Conservation (phyloP, 2,329 filamentous ascomycete genomes). For the Pyricularia pennisetigena region DNA sequence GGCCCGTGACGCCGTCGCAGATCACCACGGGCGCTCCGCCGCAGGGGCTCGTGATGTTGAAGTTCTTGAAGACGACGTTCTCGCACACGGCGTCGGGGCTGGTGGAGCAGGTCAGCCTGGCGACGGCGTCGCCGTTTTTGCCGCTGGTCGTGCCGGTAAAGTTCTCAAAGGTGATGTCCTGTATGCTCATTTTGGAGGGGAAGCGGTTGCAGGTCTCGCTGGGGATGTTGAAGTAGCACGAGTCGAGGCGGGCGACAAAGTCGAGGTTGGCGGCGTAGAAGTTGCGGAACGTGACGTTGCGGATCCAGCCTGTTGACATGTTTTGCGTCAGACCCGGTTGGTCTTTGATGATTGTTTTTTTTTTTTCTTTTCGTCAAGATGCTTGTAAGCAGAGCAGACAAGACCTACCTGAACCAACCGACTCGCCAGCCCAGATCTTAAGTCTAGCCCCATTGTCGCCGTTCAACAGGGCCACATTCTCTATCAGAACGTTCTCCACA, state of each 20-base stretch:
- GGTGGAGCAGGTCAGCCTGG: slow-evolving; percentile 43
- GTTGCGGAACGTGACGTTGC: slow-evolving; percentile 53
- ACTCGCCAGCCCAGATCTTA: slow-evolving; percentile 50
- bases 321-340: neutral
- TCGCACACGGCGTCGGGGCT: slow-evolving; percentile 42
- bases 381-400: neutral
- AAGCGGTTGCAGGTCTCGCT: neutral
- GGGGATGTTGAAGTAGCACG: slow-evolving; percentile 35
- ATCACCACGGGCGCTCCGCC: slow-evolving; percentile 31
- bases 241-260: slow-evolving; percentile 35
- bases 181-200: slow-evolving; percentile 44
- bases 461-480: slow-evolving; percentile 47
- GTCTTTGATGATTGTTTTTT: too few species aligned
- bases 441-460: slow-evolving; percentile 44
- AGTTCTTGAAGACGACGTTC: slow-evolving; percentile 43
- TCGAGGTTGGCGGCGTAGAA: slow-evolving; percentile 50
- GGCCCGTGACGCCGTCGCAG: slow-evolving; percentile 35
- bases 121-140: slow-evolving; percentile 39
- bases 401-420: slow-evolving; percentile 27
- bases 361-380: too few species aligned
- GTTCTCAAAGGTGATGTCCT: slow-evolving; percentile 48
- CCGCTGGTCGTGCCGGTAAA: slow-evolving; percentile 30
- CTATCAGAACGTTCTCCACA: slow-evolving; percentile 46
- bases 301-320: slow-evolving; percentile 41
- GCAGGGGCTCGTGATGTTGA: slow-evolving; percentile 41